Conservation (phyloP, 495 filamentous ascomycete genomes). For the Arthonia radiata region DNA sequence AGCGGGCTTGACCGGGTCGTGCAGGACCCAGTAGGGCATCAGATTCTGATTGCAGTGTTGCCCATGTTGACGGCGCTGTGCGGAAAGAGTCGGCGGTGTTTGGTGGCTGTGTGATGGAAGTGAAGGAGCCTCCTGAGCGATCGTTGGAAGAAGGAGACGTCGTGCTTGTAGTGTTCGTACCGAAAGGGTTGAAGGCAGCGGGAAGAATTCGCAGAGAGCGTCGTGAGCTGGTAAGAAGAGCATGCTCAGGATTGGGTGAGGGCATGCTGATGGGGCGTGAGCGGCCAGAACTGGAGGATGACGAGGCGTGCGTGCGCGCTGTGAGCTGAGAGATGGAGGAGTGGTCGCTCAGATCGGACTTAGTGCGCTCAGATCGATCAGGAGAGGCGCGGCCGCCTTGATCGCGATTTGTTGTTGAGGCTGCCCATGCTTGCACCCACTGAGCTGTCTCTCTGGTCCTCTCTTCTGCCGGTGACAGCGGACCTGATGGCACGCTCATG, state of each 20-base stretch:
- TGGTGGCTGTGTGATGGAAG: too few species aligned
- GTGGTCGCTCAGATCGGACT: conserved; percentile 28
- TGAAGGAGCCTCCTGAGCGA: too few species aligned
- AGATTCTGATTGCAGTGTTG: conserved; percentile 37
- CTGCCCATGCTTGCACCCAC: conserved; percentile 36
- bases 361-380: conserved; percentile 28
- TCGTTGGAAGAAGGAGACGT: too few species aligned
- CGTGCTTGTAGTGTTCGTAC: too few species aligned
- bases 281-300: too few species aligned
- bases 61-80: conserved; percentile 38
- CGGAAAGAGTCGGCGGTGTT: conserved; percentile 33
- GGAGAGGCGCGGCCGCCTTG: conserved; percentile 16
- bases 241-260: too few species aligned
- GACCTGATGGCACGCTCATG: conserved; percentile 3
- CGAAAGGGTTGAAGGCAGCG: too few species aligned
- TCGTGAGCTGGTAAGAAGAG: too few species aligned
- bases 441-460: conserved; percentile 12
- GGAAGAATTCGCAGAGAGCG: too few species aligned
- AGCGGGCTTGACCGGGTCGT: conserved; percentile 8
- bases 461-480: conserved; percentile 3
- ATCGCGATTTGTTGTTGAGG: conserved; percentile 22
- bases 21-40: conserved; percentile 29
- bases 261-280: too few species aligned
- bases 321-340: conserved; percentile 16
- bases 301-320: conserved; percentile 7